phyloP scores from a whole-genome alignment of 1,139 yeast species.

The Lipomyces yarrowii region DNA sequence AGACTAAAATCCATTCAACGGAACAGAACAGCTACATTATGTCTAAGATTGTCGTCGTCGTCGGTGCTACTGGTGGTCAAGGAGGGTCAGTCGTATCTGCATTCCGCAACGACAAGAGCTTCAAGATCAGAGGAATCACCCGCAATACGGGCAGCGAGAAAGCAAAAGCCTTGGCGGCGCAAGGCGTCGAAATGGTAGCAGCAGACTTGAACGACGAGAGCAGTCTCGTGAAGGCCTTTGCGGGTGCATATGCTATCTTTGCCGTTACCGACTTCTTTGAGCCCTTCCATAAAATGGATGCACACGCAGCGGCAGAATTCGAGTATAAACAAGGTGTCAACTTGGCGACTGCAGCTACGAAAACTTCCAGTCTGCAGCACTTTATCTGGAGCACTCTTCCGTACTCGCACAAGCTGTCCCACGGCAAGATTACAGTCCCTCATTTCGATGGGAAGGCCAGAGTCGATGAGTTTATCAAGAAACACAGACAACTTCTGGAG shows the following conservation, averaged over 20 bases:
- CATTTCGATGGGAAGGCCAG: conserved; percentile 4
- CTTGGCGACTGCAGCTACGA: conserved; percentile 1
- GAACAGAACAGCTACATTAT: neutral
- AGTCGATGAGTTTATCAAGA: conserved; percentile 3
- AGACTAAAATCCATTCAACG: neutral
- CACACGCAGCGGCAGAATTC: neutral
- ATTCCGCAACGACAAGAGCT: conserved; percentile 17
- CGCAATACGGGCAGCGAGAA: conserved; percentile 13
- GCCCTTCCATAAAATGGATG: neutral
- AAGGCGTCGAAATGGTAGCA: conserved; percentile 4
- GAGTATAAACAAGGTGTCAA: conserved; percentile 1
- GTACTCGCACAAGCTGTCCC: neutral
- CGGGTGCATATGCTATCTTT: conserved; percentile 22
- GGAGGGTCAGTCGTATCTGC: conserved; percentile 25
- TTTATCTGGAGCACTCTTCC: neutral
- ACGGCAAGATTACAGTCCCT: neutral
- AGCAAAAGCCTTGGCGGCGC: conserved; percentile 1
- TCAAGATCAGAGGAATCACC: conserved; percentile 25
- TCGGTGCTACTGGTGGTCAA: conserved; percentile 31
- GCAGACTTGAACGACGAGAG: conserved; percentile 11
- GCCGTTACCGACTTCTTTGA: conserved; percentile 12
- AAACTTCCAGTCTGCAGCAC: neutral
- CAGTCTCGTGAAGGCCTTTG: conserved; percentile 12
- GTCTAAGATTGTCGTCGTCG: conserved; percentile 14
- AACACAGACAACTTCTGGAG: neutral